Conservation (phyloP, 164 flowering plant genomes). For the Aristolochia californica region DNA sequence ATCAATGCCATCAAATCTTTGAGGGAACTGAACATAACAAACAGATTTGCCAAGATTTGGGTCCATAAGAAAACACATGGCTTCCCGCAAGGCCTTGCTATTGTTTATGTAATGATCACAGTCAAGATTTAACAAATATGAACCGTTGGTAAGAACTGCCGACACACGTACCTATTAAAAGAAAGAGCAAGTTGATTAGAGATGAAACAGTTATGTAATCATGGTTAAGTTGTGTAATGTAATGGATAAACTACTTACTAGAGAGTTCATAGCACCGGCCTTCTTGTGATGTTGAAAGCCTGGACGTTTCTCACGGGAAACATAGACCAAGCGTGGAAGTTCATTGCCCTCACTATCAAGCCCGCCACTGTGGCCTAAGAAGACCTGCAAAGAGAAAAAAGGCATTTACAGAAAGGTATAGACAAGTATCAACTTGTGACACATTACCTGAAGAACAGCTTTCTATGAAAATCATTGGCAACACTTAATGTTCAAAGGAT, state of each 20-base stretch:
- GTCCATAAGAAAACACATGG: slow-evolving; percentile 67
- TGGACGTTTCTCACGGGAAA: slow-evolving; percentile 53
- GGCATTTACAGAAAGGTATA: background rate
- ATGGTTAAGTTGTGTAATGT: background rate
- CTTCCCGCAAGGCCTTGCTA: slow-evolving; percentile 60
- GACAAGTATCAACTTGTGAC: too few relatives aligned
- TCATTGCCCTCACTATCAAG: slow-evolving; percentile 40
- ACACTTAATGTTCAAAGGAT: background rate
- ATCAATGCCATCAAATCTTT: slow-evolving; percentile 69
- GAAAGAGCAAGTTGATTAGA: background rate
- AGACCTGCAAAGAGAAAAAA: slow-evolving; percentile 23
- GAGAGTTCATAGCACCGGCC: slow-evolving; percentile 68
- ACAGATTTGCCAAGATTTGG: slow-evolving; percentile 45
- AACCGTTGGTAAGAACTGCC: slow-evolving; percentile 57
- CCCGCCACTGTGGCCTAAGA: slow-evolving; percentile 42
- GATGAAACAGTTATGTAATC: background rate
- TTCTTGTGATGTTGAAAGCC: slow-evolving; percentile 54
- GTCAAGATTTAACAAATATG: slow-evolving; percentile 55
- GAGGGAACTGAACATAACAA: slow-evolving; percentile 56
- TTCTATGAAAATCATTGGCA: too few relatives aligned
- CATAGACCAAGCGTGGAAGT: slow-evolving; percentile 43
- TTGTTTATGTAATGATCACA: slow-evolving; percentile 72
- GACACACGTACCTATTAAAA: slow-evolving; percentile 36
- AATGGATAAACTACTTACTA: slow-evolving; percentile 23
- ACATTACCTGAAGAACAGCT: too few relatives aligned